Percentiles rank a stretch among this genome's conserved stretches.
These are phyloP conservation scores for Chalciporus piperatus DNA, from an alignment of 768 basidiomycete species.

Conservation along the genomic window DNA sequence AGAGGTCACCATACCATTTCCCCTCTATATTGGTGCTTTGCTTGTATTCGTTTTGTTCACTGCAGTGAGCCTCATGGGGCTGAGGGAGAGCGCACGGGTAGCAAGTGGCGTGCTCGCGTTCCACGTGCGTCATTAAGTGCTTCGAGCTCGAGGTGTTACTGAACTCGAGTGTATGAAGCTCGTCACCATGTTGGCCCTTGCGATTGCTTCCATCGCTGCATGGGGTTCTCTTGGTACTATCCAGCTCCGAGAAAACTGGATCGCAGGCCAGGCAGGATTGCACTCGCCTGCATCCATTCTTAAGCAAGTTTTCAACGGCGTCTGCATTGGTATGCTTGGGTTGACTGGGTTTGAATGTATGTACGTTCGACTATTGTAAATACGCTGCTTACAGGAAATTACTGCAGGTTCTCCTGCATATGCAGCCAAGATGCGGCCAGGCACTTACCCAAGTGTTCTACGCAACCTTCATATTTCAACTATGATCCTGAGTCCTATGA, in stretches of 20 bases:
- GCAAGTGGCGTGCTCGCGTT: conserved; percentile 55
- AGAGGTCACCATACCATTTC: conserved; percentile 59
- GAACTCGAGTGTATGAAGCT: conserved; percentile 33
- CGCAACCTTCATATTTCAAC: conserved; percentile 63
- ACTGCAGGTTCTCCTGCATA: conserved; percentile 59
- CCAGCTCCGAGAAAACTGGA: conserved; percentile 58
- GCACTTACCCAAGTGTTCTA: conserved; percentile 55
- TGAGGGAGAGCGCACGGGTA: conserved; percentile 61
- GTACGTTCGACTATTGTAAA: not conserved
- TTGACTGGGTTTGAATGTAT: conserved; percentile 70
- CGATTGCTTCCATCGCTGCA: conserved; percentile 45
- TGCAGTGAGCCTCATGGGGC: conserved; percentile 51
- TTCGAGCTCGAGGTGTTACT: not conserved
- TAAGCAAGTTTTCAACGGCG: conserved; percentile 58
- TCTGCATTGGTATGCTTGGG: conserved; percentile 70
- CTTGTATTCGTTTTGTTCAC: conserved; percentile 57
- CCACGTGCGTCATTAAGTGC: conserved; percentile 44
- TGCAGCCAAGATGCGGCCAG: conserved; percentile 55
- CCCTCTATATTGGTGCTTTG: conserved; percentile 47
- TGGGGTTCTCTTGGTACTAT: conserved; percentile 51
- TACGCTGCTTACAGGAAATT: not conserved
- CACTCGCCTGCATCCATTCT: conserved; percentile 33
- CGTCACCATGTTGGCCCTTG: conserved; percentile 53
- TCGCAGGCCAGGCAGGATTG: conserved; percentile 28
- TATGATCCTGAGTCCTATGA: conserved; percentile 50